phyloP scores from a whole-genome alignment of 2,329 filamentous ascomycete species.

The Setomelanomma holmii region DNA sequence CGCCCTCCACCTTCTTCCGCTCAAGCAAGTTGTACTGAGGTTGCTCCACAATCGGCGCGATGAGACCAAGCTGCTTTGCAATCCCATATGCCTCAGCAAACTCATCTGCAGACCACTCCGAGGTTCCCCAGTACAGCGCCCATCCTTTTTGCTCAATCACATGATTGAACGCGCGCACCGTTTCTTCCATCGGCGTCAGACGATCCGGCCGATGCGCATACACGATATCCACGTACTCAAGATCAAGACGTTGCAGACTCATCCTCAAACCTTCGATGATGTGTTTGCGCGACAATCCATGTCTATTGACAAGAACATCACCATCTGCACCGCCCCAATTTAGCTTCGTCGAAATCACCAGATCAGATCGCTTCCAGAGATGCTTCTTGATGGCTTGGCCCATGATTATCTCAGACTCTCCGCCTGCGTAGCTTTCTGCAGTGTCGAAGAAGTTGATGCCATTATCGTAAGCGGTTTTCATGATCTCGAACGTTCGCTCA shows the following conservation, averaged over 20 bases:
- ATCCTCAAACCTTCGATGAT: slow-evolving; percentile 71
- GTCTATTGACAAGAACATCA: slow-evolving; percentile 65
- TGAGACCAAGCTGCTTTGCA: slow-evolving; percentile 65
- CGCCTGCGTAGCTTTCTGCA: slow-evolving; percentile 54
- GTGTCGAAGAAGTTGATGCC: slow-evolving; percentile 54
- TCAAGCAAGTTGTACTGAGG: slow-evolving; percentile 67
- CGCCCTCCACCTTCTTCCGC: slow-evolving; percentile 64
- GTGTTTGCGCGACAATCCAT: slow-evolving; percentile 73
- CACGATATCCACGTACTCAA: slow-evolving; percentile 72
- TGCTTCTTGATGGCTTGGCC: slow-evolving; percentile 64
- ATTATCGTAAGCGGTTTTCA: slow-evolving; percentile 62
- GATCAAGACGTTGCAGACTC: slow-evolving; percentile 64
- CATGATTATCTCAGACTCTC: slow-evolving; percentile 63
- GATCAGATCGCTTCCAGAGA: slow-evolving; percentile 60
- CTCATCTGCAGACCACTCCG: slow-evolving; percentile 66
- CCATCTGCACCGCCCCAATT: slow-evolving; percentile 64
- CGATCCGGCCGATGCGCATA: slow-evolving; percentile 74
- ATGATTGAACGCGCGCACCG: slow-evolving; percentile 74
- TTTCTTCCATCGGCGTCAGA: slow-evolving; percentile 74
- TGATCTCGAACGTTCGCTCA: slow-evolving; percentile 64
- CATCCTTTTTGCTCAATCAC: slow-evolving; percentile 70
- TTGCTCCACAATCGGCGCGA: slow-evolving; percentile 60
- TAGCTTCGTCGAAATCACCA: slow-evolving; percentile 56
- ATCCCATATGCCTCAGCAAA: slow-evolving; percentile 67
- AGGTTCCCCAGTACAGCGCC: slow-evolving; percentile 71